A percentile compares a stretch with the other conserved stretches of the same genome.
Evolutionary conservation across 306 rosid species (phyloP).

Genomic region (Echinosophora koreensis): DNA sequence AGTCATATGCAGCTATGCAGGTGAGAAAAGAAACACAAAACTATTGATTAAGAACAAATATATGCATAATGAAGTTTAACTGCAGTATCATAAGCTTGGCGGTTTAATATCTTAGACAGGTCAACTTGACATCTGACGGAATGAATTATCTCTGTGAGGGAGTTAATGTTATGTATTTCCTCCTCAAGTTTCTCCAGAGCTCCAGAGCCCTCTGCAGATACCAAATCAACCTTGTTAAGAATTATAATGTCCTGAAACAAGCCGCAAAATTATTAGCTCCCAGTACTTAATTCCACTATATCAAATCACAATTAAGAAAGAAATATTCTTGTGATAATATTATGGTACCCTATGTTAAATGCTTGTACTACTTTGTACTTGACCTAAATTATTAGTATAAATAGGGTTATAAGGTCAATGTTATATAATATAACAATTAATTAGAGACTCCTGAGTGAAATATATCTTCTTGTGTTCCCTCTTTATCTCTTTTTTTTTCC

Average conservation of each 20-base stretch:
- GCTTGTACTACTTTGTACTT: background rate
- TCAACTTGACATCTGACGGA: constrained; percentile 86
- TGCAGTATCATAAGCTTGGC: constrained; percentile 75
- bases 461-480: constrained; percentile 12
- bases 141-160: constrained; percentile 79
- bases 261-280: constrained; percentile 51
- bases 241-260: constrained; percentile 82
- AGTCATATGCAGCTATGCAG: constrained; percentile 33
- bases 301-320: constrained; percentile 13
- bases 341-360: constrained; percentile 22
- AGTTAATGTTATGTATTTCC: constrained; percentile 81
- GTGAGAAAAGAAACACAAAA: constrained; percentile 28
- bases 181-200: constrained; percentile 78
- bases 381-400: constrained; percentile 25
- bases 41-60: constrained; percentile 22
- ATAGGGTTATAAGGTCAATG: constrained; percentile 17
- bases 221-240: constrained; percentile 99
- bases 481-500: background rate
- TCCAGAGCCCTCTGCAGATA: constrained; percentile 73
- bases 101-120: constrained; percentile 75
- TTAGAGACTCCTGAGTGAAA: constrained; percentile 19
- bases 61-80: constrained; percentile 57
- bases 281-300: constrained; percentile 4
- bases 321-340: constrained; percentile 26
- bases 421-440: constrained; percentile 3